Conservation (phyloP, 768 basidiomycete species). For the Leucocoprinus leucothites region DNA sequence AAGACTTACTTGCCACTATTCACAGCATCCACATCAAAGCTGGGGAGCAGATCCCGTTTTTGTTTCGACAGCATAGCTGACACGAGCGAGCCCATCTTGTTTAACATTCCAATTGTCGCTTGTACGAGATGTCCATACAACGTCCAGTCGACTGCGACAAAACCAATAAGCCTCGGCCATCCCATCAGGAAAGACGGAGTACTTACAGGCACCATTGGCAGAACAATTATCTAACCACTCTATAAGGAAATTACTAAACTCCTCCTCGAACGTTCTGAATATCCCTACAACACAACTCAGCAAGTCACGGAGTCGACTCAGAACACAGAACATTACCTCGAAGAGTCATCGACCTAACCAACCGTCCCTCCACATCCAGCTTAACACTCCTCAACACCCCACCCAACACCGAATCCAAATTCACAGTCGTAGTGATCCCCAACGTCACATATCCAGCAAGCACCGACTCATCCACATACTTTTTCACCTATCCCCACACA, state of each 20-base stretch:
- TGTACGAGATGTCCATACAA: slow-evolving; percentile 46
- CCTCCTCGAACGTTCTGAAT: slow-evolving; percentile 39
- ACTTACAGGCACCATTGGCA: slow-evolving; percentile 45
- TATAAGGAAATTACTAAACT: slow-evolving; percentile 34
- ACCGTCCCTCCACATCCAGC: slow-evolving; percentile 57
- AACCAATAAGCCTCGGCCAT: slow-evolving; percentile 4
- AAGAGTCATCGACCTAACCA: slow-evolving; percentile 44
- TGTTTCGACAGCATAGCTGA: slow-evolving; percentile 19
- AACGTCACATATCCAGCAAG: slow-evolving; percentile 42
- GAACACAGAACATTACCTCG: slow-evolving; percentile 34
- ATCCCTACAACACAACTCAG: slow-evolving; percentile 22
- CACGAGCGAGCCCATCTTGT: slow-evolving; percentile 26
- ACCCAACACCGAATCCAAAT: slow-evolving; percentile 56
- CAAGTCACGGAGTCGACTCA: not conserved
- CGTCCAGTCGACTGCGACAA: slow-evolving; percentile 54
- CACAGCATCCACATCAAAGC: slow-evolving; percentile 28
- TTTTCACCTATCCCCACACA: slow-evolving; percentile 54
- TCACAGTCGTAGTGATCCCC: slow-evolving; percentile 45
- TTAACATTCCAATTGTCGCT: slow-evolving; percentile 37
- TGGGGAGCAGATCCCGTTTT: slow-evolving; percentile 25
- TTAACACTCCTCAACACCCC: slow-evolving; percentile 35
- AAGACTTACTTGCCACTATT: slow-evolving; percentile 39
- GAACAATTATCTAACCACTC: slow-evolving; percentile 47
- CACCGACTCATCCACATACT: slow-evolving; percentile 40
- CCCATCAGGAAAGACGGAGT: not conserved